Percentiles rank a stretch among this genome's conserved stretches.
Conservation (phyloP, 352 stramenopile species). For the Phytopythium vexans region DNA sequence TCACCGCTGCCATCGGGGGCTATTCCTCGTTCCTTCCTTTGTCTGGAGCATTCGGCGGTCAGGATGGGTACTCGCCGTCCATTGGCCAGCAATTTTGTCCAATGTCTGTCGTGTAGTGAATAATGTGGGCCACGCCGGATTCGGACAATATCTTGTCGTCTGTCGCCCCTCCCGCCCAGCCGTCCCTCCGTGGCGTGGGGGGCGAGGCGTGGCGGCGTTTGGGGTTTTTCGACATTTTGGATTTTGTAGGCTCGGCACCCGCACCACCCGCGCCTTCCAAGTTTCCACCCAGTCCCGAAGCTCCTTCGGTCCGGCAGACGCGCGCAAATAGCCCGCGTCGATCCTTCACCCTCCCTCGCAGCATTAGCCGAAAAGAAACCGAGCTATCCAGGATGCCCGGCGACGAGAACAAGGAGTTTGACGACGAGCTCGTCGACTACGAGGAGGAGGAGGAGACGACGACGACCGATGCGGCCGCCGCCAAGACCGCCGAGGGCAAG, state of each 20-base stretch:
- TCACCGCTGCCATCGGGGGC: not conserved
- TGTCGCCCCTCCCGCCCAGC: slow-evolving; percentile 12
- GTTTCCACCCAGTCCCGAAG: not conserved
- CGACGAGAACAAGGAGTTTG: slow-evolving; percentile 88
- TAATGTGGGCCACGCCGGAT: not conserved
- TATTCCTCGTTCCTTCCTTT: slow-evolving; percentile 1
- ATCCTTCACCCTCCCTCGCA: not conserved
- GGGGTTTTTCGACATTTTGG: slow-evolving; percentile 16
- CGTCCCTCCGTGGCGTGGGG: slow-evolving; percentile 4
- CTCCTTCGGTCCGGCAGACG: not conserved
- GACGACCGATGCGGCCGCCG: slow-evolving; percentile 40
- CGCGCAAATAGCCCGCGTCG: not conserved
- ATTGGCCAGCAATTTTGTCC: slow-evolving; percentile 3
- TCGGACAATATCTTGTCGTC: not conserved
- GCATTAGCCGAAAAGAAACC: slow-evolving; percentile 4
- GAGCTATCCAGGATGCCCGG: slow-evolving; percentile 47
- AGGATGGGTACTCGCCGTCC: no score
- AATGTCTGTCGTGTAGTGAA: not conserved
- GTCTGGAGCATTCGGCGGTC: slow-evolving; percentile 12
- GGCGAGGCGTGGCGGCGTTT: not conserved
- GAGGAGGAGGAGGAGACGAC: slow-evolving; percentile 86
- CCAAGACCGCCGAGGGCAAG: slow-evolving; percentile 78
- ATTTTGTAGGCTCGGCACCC: slow-evolving; percentile 9
- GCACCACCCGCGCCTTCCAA: slow-evolving; percentile 1
- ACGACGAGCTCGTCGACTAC: slow-evolving; percentile 89